Evolutionary conservation across 2,329 filamentous ascomycete genomes (phyloP), one percentile per base, ranked within the genome.

Genomic region (Allantophomopsis lycopodina): DNA sequence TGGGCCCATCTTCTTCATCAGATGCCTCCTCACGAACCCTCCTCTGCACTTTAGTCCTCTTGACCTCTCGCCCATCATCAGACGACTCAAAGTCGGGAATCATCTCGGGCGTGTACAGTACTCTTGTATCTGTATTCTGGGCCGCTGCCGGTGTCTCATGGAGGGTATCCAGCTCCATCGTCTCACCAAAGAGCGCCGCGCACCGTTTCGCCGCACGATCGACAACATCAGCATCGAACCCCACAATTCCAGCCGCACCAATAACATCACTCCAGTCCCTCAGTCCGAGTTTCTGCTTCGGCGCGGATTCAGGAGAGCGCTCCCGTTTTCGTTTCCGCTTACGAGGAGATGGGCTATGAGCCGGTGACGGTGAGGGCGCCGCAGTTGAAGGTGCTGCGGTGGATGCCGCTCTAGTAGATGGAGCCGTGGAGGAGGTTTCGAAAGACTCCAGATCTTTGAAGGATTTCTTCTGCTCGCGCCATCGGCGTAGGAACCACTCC

Each of bases 231-330:
- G 66, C 58, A 1, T 81, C 64, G 59, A 87, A 88, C 0, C 83
- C 85, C 2, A 73, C 73, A 37, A 93, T 61, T 0, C 83, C 71
- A 2, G 89, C 89, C 1, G 86, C 68, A 1, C 83, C 83, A 20
- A 95, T 61, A 2, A 95, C 72, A 48, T 94, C 84, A 48, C 77
- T 82, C 89, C 89, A 96, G 60, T 93, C 83, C 16, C 83, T 45
- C 14, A 51, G 41, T 2, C 43, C 43, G 20, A 54, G 35, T 28
- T 28, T 28, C 8, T 28, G 23, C 5, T 10, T 5, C 23, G 23
- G 23, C 10, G 23, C 11, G 23, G 23, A 10, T 3, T 28, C 23
- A 8, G 23, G 8, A 4, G 23, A 28, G 7, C 23, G 7, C 10
- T 28, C 23, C 3, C 23, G 23, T 10, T 28, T 28, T 8, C 23